phyloP scores from a whole-genome alignment of 495 filamentous ascomycete species.

The Penicillium flavigenum region DNA sequence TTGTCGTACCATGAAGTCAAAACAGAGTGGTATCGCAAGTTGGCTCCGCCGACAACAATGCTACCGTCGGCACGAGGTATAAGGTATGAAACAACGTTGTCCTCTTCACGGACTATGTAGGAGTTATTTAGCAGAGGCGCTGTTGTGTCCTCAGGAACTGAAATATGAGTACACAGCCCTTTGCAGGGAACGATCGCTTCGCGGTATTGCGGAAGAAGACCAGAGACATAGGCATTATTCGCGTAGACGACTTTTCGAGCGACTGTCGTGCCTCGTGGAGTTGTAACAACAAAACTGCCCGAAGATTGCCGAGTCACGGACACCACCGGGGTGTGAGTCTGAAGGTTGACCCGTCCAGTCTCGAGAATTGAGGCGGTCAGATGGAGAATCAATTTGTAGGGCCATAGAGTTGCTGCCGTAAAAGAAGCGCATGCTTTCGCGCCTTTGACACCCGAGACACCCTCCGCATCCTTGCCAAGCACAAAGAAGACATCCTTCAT shows the following conservation, averaged over 20 bases:
- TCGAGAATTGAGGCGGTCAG: constrained; percentile 50
- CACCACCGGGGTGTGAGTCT: constrained; percentile 58
- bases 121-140: constrained; percentile 34
- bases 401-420: constrained; percentile 60
- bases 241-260: constrained; percentile 61
- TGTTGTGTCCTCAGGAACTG: constrained; percentile 57
- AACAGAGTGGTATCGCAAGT: constrained; percentile 49
- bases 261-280: constrained; percentile 52
- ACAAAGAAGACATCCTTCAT: constrained; percentile 35
- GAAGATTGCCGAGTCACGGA: constrained; percentile 32
- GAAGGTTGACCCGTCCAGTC: constrained; percentile 55
- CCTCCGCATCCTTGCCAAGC: constrained; percentile 30
- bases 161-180: constrained; percentile 62
- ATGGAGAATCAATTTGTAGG: constrained; percentile 63
- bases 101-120: constrained; percentile 33
- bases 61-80: constrained; percentile 66
- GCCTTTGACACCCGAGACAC: constrained; percentile 35
- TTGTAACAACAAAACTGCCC: constrained; percentile 51
- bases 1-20: constrained; percentile 56
- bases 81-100: constrained; percentile 54
- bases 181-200: constrained; percentile 60
- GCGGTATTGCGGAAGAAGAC: constrained; percentile 54
- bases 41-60: constrained; percentile 65
- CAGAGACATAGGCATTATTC: constrained; percentile 71
- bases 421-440: constrained; percentile 34